Evolutionary conservation across 305 asterid genomes (phyloP), one percentile per base, ranked within the genome.

Genomic region (Fraxinus dipetala): DNA sequence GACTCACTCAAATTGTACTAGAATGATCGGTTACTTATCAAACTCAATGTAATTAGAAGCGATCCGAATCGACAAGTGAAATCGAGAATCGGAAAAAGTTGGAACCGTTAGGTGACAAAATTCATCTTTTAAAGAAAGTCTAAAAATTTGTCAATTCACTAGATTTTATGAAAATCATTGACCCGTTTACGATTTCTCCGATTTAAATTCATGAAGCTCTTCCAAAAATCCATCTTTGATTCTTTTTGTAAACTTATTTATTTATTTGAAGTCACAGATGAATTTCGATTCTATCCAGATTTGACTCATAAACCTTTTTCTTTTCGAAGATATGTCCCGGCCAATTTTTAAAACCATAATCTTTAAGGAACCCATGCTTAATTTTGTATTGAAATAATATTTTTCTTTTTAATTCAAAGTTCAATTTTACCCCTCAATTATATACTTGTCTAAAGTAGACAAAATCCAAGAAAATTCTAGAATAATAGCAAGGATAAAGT

Each of bases 401-500:
- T 14, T 48, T 48, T 48, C 18, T 13, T 48, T 11, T 14, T 5
- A 48, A n/a, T 16, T 4, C 20, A 48, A 16, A 4, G 22, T 14
- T 48, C 61, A 48, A 48, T 14, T 48, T 48, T 14, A 48, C 61
- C 2, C 61, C 61, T 48, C 20, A 16, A 48, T 48, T 48, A 14
- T 4, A 16, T 16, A 4, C 61, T 16, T 48, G 22, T 76, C 9
- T 32, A 80, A 77, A 70, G 48, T 32, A 32, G 73, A 77, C 73
- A 56, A 48, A 61, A n/a, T 31, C 72, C 16, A 73, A 13, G 22
- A 72, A 31, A 20, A 6, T 80, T 74, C 31, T 14, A 51, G 14
- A 77, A 72, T 48, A 26, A 78, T 4, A 69, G 28, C 38, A 87
- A 79, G 88, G 88, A 79, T 79, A 84, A 82, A 87, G 28, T 28